Percentiles rank a stretch among this genome's conserved stretches.
phyloP scores from a whole-genome alignment of 805 yeast genomes.

The Cyberlindnera saturnus region DNA sequence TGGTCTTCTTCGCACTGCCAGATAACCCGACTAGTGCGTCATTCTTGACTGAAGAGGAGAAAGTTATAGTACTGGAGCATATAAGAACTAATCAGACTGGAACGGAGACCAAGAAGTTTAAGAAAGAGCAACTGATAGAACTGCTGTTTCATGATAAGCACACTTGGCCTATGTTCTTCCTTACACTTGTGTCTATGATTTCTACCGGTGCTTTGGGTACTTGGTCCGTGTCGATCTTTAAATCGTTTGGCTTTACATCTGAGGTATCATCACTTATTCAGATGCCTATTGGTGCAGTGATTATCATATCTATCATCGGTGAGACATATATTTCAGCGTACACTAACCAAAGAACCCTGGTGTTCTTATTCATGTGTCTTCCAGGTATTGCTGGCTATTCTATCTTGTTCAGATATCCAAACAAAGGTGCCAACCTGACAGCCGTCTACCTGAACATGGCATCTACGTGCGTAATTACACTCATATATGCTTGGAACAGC shows the following conservation, averaged over 20 bases:
- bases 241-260: constrained; percentile 13
- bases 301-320: constrained; percentile 33
- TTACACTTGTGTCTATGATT: constrained; percentile 37
- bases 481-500: constrained; percentile 52
- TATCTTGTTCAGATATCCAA: constrained; percentile 28
- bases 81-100: constrained; percentile 40
- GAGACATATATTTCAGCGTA: constrained; percentile 31
- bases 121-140: constrained; percentile 34
- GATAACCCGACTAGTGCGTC: constrained; percentile 34
- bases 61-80: constrained; percentile 31
- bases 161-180: constrained; percentile 39
- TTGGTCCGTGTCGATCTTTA: constrained; percentile 11
- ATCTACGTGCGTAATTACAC: constrained; percentile 48
- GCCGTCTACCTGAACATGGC: constrained; percentile 42
- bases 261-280: constrained; percentile 40
- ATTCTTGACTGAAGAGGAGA: constrained; percentile 33
- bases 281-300: constrained; percentile 46
- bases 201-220: constrained; percentile 38
- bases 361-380: constrained; percentile 32
- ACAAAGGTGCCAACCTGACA: constrained; percentile 37
- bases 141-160: constrained; percentile 36
- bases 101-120: constrained; percentile 36
- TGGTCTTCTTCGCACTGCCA: constrained; percentile 39
- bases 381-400: constrained; percentile 47
- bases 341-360: constrained; percentile 28